A percentile compares a stretch with the other conserved stretches of the same genome.
phyloP scores from a whole-genome alignment of 2,329 filamentous ascomycete genomes.

The Exserohilum rostratum region DNA sequence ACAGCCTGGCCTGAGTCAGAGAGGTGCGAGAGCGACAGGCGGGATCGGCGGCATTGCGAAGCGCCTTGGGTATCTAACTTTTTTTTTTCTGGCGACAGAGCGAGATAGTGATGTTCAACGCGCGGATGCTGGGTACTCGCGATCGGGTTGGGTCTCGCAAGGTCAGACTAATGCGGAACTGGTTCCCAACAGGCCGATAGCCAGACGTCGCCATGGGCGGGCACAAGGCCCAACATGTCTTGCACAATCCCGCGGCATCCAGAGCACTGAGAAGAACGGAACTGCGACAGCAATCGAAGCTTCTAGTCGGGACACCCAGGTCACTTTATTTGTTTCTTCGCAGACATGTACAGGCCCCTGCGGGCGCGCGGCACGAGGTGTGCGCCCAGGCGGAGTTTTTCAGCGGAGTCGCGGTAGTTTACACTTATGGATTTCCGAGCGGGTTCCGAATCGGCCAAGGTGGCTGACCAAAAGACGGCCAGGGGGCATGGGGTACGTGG shows the following conservation, averaged over 20 bases:
- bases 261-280: neutral
- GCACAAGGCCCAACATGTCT: conserved; percentile 3
- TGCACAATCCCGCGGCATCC: neutral
- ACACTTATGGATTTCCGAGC: conserved; percentile 17
- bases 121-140: conserved; percentile 8
- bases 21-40: no score
- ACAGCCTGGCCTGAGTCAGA: neutral
- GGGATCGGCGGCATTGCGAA: conserved; percentile 20
- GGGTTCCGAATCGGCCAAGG: conserved; percentile 23
- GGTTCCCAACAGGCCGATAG: conserved; percentile 24
- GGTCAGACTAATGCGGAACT: conserved; percentile 29
- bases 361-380: no score
- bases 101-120: conserved; percentile 30
- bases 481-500: conserved; percentile 26
- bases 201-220: conserved; percentile 6
- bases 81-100: conserved; percentile 22
- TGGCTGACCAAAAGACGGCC: conserved; percentile 17
- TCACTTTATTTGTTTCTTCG: neutral
- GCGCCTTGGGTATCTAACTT: conserved; percentile 3
- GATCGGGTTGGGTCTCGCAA: conserved; percentile 24
- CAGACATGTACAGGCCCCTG: no score
- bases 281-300: neutral
- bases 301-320: neutral
- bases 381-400: no score
- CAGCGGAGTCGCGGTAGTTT: neutral